Evolutionary conservation across 73 alveolate genomes (phyloP), one percentile per base, ranked within the genome.

Genomic region (Tetrahymena thermophila): DNA sequence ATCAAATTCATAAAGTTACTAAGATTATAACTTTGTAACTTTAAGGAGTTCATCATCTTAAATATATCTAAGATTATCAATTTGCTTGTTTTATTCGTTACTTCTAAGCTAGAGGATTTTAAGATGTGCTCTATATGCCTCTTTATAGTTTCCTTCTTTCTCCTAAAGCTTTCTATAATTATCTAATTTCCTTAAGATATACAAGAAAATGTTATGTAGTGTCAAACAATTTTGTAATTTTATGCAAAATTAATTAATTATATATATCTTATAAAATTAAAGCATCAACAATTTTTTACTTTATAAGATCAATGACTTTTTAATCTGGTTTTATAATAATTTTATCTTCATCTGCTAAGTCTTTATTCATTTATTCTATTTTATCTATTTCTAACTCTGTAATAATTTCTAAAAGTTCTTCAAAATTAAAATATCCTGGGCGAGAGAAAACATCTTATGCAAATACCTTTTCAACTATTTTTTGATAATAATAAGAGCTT

Each of bases 71-170:
- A 96, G 94, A 58, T 95, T 95, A 44, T 95, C 71, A 93, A 84
- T 93, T 89, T 96, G 56, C 84, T 97, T 95, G 58, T 55, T 35
- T 23, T 55, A 85, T 37, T 96, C 98, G 57, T 96, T 96, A 89
- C 93, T 94, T 14, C 55, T 89, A 19, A 96, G 94, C 31, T 96
- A 96, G 5, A 93, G 85, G 56, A 94, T 95, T 84, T 95, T 96
- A 8, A 94, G 57, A 35, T 94, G 85, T 14, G 98, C 98, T 44
- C 94, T 96, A 85, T 57, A 89, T 10, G 98, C 98, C 31, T 96
- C 98, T 25, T 95, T 95, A 93, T 95, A 95, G 71, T 96, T 96
- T 0, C 97, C 97, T 56, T 95, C 97, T 43, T 83, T 94, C 43
- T 95, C 97, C 35, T 95, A 93, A 71, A 71, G 89, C 11, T 71